Evolutionary conservation across 2,329 filamentous ascomycete genomes (phyloP), one percentile per base, ranked within the genome.

Genomic region (Penicillium glabrum): DNA sequence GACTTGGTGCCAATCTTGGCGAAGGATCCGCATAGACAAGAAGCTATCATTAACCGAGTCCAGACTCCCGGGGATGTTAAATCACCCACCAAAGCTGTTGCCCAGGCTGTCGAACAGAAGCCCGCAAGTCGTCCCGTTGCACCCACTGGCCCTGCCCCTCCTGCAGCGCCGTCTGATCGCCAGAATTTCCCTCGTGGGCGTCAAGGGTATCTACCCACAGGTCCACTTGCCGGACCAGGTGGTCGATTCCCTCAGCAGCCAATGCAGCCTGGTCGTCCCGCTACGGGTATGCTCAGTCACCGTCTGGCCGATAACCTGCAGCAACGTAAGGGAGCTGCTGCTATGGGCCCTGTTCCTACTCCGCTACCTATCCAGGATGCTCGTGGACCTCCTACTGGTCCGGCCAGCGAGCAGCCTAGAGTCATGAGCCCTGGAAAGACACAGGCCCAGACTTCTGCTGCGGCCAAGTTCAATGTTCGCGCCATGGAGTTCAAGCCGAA

Each of bases 1-100:
- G 95, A 99, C 74, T 78, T 99, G 35, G 92, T 99, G 27, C 89
- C 91, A 1, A 99, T 99, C 64, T 89, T 99, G 59, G 93, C 95
- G 57, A 99, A 98, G 73, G 95, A 99, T 71, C 92, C 92, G n/a
- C 83, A 81, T 46, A 99, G 97, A 78, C 95, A 98, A 75, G 87
- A 92, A 68, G 87, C 93, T 70, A 98, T 99, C 61, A 89, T 96
- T 69, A 89, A 92, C 66, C 96, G 93, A 74, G 91, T 91, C 1
- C 86, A 90, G 59, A 85, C 86, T 69, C 89, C 93, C 63, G 87
- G 86, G 2, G 87, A 91, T 55, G 77, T 81, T 45, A 79, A 83
- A 61, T 70, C 78, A 43, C 69, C 74, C 66, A 66, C 78, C 67
- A 72, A 86, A 77, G 69, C 72, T 29, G 59, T 64, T n/a, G 53